Evolutionary conservation across 1,284 basidiomycete genomes (phyloP).

Genomic region (Fereydounia khargensis): DNA sequence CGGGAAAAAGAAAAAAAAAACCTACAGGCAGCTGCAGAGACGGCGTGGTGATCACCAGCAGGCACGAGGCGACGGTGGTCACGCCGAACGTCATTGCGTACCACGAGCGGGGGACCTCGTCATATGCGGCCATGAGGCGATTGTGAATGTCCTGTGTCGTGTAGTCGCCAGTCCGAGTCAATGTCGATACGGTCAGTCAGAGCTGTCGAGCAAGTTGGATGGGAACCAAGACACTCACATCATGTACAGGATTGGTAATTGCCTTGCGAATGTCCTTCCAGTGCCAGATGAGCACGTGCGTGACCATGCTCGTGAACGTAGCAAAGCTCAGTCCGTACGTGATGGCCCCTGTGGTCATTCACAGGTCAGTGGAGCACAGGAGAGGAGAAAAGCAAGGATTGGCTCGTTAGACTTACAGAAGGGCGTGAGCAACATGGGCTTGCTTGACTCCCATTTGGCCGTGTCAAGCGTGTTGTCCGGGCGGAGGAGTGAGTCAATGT

Average conservation of each 20-base stretch:
- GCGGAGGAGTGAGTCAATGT: slow-evolving; percentile 39
- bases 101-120: slow-evolving; percentile 50
- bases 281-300: slow-evolving; percentile 62
- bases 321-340: slow-evolving; percentile 61
- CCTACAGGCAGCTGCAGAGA: slow-evolving; percentile 60
- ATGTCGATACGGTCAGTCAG: no score
- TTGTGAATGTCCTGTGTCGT: slow-evolving; percentile 58
- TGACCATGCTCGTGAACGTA: slow-evolving; percentile 60
- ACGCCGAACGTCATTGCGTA: slow-evolving; percentile 47
- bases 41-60: slow-evolving; percentile 60
- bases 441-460: slow-evolving; percentile 56
- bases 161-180: no score
- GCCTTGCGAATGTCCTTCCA: slow-evolving; percentile 61
- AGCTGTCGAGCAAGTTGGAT: no score
- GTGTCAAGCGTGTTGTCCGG: slow-evolving; percentile 59
- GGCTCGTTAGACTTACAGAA: slow-evolving; percentile 49
- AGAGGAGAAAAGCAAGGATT: neutral
- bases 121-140: slow-evolving; percentile 52
- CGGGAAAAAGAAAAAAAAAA: no score
- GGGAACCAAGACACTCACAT: no score
- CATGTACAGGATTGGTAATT: slow-evolving; percentile 52
- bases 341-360: slow-evolving; percentile 50
- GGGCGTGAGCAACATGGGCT: slow-evolving; percentile 61
- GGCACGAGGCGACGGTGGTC: slow-evolving; percentile 53
- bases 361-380: neutral